These are phyloP conservation scores for Nakazawaea anatomiae DNA, from an alignment of 805 yeast genomes.

Conservation along the genomic window DNA sequence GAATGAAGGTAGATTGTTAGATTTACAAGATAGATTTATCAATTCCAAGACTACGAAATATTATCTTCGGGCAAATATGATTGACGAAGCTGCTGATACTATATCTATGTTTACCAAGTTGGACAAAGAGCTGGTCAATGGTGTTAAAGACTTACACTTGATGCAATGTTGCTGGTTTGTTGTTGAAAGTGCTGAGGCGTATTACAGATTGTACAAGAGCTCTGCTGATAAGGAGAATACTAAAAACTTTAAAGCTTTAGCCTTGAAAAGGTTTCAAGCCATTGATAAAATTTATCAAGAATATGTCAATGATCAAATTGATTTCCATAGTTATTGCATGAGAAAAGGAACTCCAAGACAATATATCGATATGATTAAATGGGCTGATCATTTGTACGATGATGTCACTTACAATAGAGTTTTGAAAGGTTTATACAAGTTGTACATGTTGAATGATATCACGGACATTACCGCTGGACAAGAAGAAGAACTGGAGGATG, in stretches of 20 bases:
- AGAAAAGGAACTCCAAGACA: slow-evolving; percentile 88
- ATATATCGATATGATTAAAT: slow-evolving; percentile 65
- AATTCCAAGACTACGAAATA: slow-evolving; percentile 87
- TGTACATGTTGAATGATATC: slow-evolving; percentile 43
- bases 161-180: slow-evolving; percentile 94
- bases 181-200: slow-evolving; percentile 79
- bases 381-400: slow-evolving; percentile 75
- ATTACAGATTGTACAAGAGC: slow-evolving; percentile 49
- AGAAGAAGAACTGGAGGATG: slow-evolving; percentile 15
- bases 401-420: slow-evolving; percentile 73
- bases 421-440: slow-evolving; percentile 52
- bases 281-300: slow-evolving; percentile 63
- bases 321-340: slow-evolving; percentile 89
- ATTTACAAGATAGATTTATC: slow-evolving; percentile 86
- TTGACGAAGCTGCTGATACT: slow-evolving; percentile 67
- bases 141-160: slow-evolving; percentile 76
- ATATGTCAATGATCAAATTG: slow-evolving; percentile 80
- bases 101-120: slow-evolving; percentile 82
- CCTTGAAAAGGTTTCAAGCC: slow-evolving; percentile 72
- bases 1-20: slow-evolving; percentile 67
- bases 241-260: slow-evolving; percentile 54
- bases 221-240: slow-evolving; percentile 25
- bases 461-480: slow-evolving; percentile 19
- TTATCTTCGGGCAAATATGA: slow-evolving; percentile 64
- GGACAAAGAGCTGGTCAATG: slow-evolving; percentile 66